These are phyloP conservation scores for Talaromyces sp. DNA, from an alignment of 2,329 filamentous ascomycete species.

Conservation along the genomic window DNA sequence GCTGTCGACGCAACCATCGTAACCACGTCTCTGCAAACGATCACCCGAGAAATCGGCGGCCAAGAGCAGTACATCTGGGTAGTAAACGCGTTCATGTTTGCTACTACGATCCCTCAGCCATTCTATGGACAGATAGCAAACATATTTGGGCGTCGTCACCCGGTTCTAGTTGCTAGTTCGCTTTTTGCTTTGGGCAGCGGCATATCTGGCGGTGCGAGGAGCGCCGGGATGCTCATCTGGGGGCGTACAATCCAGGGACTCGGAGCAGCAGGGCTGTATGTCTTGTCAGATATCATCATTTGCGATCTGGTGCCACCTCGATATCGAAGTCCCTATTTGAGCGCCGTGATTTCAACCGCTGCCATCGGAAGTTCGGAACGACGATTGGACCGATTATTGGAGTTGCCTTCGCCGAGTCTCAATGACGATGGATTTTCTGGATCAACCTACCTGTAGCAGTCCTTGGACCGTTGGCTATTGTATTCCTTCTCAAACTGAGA, in stretches of 20 bases:
- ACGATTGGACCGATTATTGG: conserved; percentile 42
- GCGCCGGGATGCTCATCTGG: conserved; percentile 45
- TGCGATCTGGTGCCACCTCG: conserved; percentile 42
- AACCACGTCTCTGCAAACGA: conserved; percentile 38
- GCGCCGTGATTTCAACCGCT: conserved; percentile 16
- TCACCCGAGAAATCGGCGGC: conserved; percentile 25
- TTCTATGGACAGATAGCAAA: conserved; percentile 48
- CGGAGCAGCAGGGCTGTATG: conserved; percentile 40
- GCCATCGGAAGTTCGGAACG: conserved; percentile 39
- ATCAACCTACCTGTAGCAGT: conserved; percentile 23
- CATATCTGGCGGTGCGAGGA: conserved; percentile 42
- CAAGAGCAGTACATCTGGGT: conserved; percentile 32
- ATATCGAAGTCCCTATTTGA: conserved; percentile 23
- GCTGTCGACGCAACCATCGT: conserved; percentile 35
- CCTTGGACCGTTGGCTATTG: conserved; percentile 12
- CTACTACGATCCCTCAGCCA: conserved; percentile 30
- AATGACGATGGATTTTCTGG: conserved; percentile 29
- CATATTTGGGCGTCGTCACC: conserved; percentile 47
- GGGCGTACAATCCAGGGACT: conserved; percentile 53
- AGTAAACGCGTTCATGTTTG: conserved; percentile 19
- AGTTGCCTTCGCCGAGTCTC: conserved; percentile 18
- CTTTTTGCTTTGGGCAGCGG: conserved; percentile 51
- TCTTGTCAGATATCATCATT: conserved; percentile 40
- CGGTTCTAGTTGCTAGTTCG: conserved; percentile 36
- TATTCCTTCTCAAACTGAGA: neutral